phyloP scores from a whole-genome alignment of 2,329 filamentous ascomycete species.

The Sarocladium kiliense region DNA sequence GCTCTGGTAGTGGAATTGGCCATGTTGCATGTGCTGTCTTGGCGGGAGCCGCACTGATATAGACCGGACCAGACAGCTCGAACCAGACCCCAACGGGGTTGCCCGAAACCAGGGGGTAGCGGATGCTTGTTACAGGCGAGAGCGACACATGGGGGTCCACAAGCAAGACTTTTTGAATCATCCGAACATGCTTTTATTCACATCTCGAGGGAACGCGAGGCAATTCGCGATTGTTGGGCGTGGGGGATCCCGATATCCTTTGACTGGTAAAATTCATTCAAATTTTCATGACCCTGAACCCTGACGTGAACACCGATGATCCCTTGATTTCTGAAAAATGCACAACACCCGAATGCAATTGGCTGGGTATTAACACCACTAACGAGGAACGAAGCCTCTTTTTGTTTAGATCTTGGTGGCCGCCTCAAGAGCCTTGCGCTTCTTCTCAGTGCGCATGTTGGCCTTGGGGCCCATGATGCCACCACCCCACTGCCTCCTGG shows the following conservation, averaged over 20 bases:
- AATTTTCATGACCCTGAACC: constrained; percentile 31
- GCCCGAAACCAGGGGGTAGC: constrained; percentile 1
- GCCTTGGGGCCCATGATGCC: constrained; percentile 99
- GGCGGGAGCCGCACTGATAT: not conserved
- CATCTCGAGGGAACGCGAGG: not conserved
- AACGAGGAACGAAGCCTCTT: not conserved
- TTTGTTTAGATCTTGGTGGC: constrained; percentile 90
- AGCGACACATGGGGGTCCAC: not conserved
- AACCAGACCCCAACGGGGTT: not conserved
- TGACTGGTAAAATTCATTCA: constrained; percentile 28
- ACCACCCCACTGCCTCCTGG: constrained; percentile 94
- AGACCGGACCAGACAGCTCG: not conserved
- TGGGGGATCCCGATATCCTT: constrained; percentile 2
- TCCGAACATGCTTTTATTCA: constrained; percentile 10
- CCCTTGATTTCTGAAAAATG: constrained; percentile 17
- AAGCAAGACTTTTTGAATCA: not conserved
- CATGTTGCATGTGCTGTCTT: not conserved
- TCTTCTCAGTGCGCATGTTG: constrained; percentile 71
- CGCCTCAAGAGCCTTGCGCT: constrained; percentile 86
- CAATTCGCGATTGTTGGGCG: not conserved
- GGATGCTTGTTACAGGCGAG: not conserved
- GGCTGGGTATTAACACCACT: constrained; percentile 7
- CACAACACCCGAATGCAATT: constrained; percentile 26
- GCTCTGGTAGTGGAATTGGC: not conserved
- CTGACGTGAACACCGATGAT: constrained; percentile 31